Conservation (phyloP, 1,284 basidiomycete species). For the Ceratobasidium papillatum region DNA sequence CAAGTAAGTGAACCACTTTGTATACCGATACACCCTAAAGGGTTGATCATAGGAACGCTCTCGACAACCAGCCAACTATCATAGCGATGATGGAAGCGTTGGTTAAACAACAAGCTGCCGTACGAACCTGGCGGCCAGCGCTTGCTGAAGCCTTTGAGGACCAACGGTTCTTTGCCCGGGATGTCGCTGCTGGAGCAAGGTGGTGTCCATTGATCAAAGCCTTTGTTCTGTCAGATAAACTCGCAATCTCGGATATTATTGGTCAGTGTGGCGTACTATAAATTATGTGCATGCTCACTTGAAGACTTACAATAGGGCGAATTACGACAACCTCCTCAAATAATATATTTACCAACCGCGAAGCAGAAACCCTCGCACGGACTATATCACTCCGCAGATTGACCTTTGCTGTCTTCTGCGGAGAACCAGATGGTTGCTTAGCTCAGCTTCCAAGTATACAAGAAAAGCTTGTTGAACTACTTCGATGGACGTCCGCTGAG, state of each 20-base stretch:
- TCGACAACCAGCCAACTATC: constrained; percentile 73
- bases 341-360: constrained; percentile 96
- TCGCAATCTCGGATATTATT: constrained; percentile 84
- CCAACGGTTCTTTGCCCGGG: constrained; percentile 84
- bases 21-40: constrained; percentile 8
- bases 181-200: constrained; percentile 61
- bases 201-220: constrained; percentile 86
- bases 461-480: constrained; percentile 94
- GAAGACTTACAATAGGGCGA: constrained; percentile 62
- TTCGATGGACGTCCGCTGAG: constrained; percentile 77
- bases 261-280: constrained; percentile 58
- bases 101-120: constrained; percentile 76
- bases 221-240: constrained; percentile 87
- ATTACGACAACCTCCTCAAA: constrained; percentile 86
- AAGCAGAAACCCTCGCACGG: constrained; percentile 91
- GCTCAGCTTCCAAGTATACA: constrained; percentile 91
- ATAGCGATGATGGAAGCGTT: constrained; percentile 80
- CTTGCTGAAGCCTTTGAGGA: constrained; percentile 88
- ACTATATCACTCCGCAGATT: constrained; percentile 89
- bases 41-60: constrained; percentile 58
- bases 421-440: constrained; percentile 90
- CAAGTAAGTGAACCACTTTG: constrained; percentile 63
- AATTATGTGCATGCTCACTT: constrained; percentile 14
- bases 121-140: constrained; percentile 86
- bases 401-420: constrained; percentile 84